A percentile compares a stretch with the other conserved stretches of the same genome.
Evolutionary conservation across 2,329 filamentous ascomycete species (phyloP).

Genomic region (Coleophoma eucalyptorum): DNA sequence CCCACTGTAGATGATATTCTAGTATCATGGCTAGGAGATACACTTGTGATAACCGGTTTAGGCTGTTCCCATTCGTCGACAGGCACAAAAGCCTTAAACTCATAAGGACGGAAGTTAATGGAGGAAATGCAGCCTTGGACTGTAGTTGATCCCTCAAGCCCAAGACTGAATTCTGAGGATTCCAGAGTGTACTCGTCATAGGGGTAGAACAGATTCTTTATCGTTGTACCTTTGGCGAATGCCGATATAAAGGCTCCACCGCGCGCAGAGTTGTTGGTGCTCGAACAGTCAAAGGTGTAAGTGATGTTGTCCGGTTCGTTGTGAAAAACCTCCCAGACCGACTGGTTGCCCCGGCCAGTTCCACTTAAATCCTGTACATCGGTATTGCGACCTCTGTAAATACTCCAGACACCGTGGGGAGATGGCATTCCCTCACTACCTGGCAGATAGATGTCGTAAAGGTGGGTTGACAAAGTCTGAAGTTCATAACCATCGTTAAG

Average conservation of each 20-base stretch:
- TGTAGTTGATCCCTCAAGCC: not conserved
- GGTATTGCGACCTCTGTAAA: conserved; percentile 39
- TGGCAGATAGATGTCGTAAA: conserved; percentile 45
- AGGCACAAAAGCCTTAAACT: conserved; percentile 55
- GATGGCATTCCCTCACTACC: conserved; percentile 49
- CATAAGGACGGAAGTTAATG: conserved; percentile 47
- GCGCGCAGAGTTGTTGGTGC: conserved; percentile 26
- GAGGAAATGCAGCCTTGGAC: conserved; percentile 49
- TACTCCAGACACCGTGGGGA: conserved; percentile 57
- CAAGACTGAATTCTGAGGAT: conserved; percentile 40
- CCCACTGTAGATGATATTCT: conserved; percentile 46
- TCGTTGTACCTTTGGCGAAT: conserved; percentile 45
- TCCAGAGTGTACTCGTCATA: conserved; percentile 51
- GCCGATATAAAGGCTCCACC: conserved; percentile 44
- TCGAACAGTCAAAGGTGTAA: conserved; percentile 50
- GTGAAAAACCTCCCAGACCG: conserved; percentile 40
- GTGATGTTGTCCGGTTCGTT: conserved; percentile 42
- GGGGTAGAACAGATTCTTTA: conserved; percentile 58
- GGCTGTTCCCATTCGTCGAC: conserved; percentile 44
- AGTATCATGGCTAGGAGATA: conserved; percentile 52
- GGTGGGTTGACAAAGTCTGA: conserved; percentile 45
- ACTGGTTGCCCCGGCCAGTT: conserved; percentile 37
- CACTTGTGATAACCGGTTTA: conserved; percentile 51
- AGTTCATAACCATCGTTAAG: conserved; percentile 56
- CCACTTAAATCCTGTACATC: conserved; percentile 46